Evolutionary conservation across 352 stramenopile species (phyloP).

Genomic region (Pythium phragmitis): DNA sequence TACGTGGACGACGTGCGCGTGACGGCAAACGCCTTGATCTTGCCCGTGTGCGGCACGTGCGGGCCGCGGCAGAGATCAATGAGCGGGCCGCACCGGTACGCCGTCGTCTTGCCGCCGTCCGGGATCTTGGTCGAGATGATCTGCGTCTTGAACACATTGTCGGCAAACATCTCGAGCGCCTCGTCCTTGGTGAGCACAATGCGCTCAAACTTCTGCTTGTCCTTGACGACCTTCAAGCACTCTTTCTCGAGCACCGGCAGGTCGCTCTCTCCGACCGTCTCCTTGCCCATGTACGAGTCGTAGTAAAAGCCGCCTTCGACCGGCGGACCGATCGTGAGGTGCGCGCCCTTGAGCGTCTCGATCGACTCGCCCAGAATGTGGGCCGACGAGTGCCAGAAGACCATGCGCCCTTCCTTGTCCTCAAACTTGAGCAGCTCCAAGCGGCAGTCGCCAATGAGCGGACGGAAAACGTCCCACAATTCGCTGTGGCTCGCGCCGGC

Average conservation of each 20-base stretch:
- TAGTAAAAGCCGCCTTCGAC: slow-evolving; percentile 99
- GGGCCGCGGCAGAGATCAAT: slow-evolving; percentile 97
- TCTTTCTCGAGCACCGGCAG: slow-evolving; percentile 90
- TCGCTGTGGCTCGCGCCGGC: slow-evolving; percentile 60
- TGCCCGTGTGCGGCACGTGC: slow-evolving; percentile 94
- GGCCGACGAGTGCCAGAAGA: slow-evolving; percentile 99
- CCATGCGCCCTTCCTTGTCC: slow-evolving; percentile 83
- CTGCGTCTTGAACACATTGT: slow-evolving; percentile 98
- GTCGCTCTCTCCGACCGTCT: slow-evolving; percentile 53
- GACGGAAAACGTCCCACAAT: slow-evolving; percentile 97
- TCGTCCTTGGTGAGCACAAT: slow-evolving; percentile 96
- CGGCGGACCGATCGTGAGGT: slow-evolving; percentile 92
- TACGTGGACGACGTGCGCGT: slow-evolving; percentile 95
- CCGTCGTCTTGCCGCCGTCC: slow-evolving; percentile 89
- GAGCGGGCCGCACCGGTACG: slow-evolving; percentile 97
- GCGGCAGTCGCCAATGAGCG: slow-evolving; percentile 95
- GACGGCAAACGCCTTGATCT: slow-evolving; percentile 91
- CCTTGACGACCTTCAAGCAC: slow-evolving; percentile 93
- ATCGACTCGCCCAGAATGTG: slow-evolving; percentile 98
- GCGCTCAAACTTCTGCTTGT: slow-evolving; percentile 91
- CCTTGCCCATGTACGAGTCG: slow-evolving; percentile 96
- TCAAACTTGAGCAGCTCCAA: slow-evolving; percentile 99
- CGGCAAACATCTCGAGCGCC: slow-evolving; percentile 95
- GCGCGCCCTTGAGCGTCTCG: slow-evolving; percentile 95
- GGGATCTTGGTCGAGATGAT: slow-evolving; percentile 97